These are phyloP conservation scores for Fusarium irregulare DNA, from an alignment of 2,329 filamentous ascomycete species.

Conservation along the genomic window DNA sequence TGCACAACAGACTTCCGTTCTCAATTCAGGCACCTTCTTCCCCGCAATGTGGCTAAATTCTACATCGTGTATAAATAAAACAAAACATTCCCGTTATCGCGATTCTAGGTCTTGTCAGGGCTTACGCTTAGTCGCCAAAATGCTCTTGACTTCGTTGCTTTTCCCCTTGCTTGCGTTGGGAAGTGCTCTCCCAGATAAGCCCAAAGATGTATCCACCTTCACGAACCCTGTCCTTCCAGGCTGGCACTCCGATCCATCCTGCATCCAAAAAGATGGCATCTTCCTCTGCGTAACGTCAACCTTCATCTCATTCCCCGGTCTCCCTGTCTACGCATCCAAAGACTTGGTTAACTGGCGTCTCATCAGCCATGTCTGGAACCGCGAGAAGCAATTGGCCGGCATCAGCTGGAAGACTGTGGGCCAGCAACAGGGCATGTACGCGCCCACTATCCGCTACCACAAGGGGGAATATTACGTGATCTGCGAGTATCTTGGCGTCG, in stretches of 20 bases:
- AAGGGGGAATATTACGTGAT: constrained; percentile 57
- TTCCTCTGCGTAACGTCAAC: constrained; percentile 65
- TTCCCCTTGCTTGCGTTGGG: constrained; percentile 2
- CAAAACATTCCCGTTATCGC: not conserved
- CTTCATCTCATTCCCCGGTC: constrained; percentile 64
- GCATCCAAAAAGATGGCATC: constrained; percentile 57
- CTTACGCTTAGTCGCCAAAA: not conserved
- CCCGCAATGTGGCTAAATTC: constrained; percentile 12
- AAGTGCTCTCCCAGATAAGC: not conserved
- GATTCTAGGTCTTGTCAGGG: not conserved
- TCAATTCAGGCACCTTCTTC: not conserved
- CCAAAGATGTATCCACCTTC: not conserved
- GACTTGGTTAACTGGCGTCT: constrained; percentile 64
- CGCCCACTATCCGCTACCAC: constrained; percentile 58
- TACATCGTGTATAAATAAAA: not conserved
- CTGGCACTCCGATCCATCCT: constrained; percentile 62
- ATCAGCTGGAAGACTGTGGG: constrained; percentile 47
- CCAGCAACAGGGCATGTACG: constrained; percentile 58
- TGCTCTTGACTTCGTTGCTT: constrained; percentile 5
- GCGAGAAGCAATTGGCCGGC: constrained; percentile 56
- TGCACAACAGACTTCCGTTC: not conserved
- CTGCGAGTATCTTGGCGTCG: constrained; percentile 23
- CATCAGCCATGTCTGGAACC: constrained; percentile 54
- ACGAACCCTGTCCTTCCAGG: constrained; percentile 62
- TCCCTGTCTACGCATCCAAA: constrained; percentile 64